phyloP scores from a whole-genome alignment of 2,329 filamentous ascomycete species.

The Triangularia verruculosa region DNA sequence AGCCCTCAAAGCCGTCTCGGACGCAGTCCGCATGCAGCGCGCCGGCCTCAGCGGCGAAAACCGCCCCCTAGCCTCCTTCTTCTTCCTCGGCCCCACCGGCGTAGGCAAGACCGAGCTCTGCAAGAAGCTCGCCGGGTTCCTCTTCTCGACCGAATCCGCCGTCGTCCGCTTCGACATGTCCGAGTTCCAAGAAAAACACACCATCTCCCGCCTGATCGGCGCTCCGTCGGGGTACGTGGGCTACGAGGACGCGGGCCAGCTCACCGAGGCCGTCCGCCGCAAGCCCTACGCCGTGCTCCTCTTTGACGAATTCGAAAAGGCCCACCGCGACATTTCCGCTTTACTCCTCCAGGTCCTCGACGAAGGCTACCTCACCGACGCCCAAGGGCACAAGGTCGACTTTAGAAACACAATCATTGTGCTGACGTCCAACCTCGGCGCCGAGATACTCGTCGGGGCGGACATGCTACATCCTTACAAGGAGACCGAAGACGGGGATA shows the following conservation, averaged over 20 bases:
- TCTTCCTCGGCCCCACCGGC: slow-evolving; percentile 95
- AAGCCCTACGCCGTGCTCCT: slow-evolving; percentile 94
- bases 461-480: slow-evolving; percentile 63
- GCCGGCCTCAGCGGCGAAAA: slow-evolving; percentile 91
- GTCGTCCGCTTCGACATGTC: slow-evolving; percentile 97
- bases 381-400: slow-evolving; percentile 94
- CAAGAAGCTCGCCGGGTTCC: slow-evolving; percentile 89
- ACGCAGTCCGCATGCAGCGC: slow-evolving; percentile 90
- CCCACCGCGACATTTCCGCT: slow-evolving; percentile 89
- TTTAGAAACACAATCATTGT: slow-evolving; percentile 97
- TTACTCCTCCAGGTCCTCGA: slow-evolving; percentile 91
- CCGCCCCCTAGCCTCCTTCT: slow-evolving; percentile 87
- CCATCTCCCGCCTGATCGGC: slow-evolving; percentile 87
- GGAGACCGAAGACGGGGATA: slow-evolving; percentile 61
- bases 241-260: slow-evolving; percentile 92
- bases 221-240: slow-evolving; percentile 93
- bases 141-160: slow-evolving; percentile 88
- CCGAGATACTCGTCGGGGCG: slow-evolving; percentile 80
- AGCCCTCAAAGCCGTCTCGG: slow-evolving; percentile 82
- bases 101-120: slow-evolving; percentile 97
- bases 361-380: slow-evolving; percentile 92
- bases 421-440: slow-evolving; percentile 90
- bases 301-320: slow-evolving; percentile 98
- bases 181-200: slow-evolving; percentile 97
- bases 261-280: slow-evolving; percentile 90